phyloP scores from a whole-genome alignment of 2,329 filamentous ascomycete genomes.

The Penicillium aurantiogriseum region DNA sequence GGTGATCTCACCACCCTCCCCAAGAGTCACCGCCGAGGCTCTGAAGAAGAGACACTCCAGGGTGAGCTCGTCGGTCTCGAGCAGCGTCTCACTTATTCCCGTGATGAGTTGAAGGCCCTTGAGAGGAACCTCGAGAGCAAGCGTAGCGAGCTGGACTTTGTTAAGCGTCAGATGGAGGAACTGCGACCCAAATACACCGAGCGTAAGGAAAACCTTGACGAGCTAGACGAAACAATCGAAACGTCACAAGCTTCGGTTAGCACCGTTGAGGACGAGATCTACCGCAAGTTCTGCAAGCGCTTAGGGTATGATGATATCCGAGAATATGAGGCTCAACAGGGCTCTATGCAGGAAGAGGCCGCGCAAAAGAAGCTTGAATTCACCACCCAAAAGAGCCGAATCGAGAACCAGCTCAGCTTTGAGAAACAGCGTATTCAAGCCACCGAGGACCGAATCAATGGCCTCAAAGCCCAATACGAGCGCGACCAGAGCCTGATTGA shows the following conservation, averaged over 20 bases:
- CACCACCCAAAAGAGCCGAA: slow-evolving; percentile 68
- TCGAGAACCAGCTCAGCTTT: slow-evolving; percentile 61
- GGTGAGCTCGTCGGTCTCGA: slow-evolving; percentile 78
- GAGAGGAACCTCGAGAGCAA: slow-evolving; percentile 83
- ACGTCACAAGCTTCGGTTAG: slow-evolving; percentile 65
- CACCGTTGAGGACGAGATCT: slow-evolving; percentile 83
- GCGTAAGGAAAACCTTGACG: slow-evolving; percentile 67
- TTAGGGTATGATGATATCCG: slow-evolving; percentile 87
- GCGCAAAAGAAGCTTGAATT: slow-evolving; percentile 84
- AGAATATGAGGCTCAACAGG: slow-evolving; percentile 90
- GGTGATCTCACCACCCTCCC: slow-evolving; percentile 78
- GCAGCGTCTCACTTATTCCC: slow-evolving; percentile 67
- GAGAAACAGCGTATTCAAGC: slow-evolving; percentile 70
- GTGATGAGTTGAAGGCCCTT: slow-evolving; percentile 73
- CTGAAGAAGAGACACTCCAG: slow-evolving; percentile 77
- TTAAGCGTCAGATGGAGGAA: slow-evolving; percentile 70
- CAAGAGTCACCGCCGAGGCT: slow-evolving; percentile 69
- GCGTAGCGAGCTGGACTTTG: slow-evolving; percentile 73
- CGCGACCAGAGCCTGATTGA: slow-evolving; percentile 68
- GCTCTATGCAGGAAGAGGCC: slow-evolving; percentile 85
- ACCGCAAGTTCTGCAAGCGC: slow-evolving; percentile 77
- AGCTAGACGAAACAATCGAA: slow-evolving; percentile 56
- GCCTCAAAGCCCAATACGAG: slow-evolving; percentile 64
- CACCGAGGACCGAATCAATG: slow-evolving; percentile 66
- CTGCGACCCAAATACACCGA: slow-evolving; percentile 75